phyloP scores from a whole-genome alignment of 768 basidiomycete species.

The Hortiboletus flavorubellus region DNA sequence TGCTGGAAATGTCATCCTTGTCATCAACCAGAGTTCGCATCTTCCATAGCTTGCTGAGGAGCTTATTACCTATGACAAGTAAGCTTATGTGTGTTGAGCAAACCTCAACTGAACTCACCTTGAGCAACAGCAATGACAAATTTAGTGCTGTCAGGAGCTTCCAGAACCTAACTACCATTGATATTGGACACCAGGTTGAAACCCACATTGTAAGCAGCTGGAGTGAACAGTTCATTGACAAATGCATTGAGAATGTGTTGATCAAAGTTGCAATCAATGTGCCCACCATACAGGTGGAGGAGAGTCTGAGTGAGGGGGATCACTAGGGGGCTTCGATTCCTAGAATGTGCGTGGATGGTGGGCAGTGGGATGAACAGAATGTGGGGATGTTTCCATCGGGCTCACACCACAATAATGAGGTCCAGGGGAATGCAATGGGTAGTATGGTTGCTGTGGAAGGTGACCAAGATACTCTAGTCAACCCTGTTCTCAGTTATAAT shows the following conservation, averaged over 20 bases:
- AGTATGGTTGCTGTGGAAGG: conserved; percentile 11
- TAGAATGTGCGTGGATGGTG: conserved; percentile 46
- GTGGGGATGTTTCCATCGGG: conserved; percentile 62
- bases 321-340: conserved; percentile 53
- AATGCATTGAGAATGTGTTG: conserved; percentile 91
- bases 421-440: conserved; percentile 35
- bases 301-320: conserved; percentile 28
- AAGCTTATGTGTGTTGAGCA: neutral
- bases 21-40: conserved; percentile 89
- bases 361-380: conserved; percentile 43
- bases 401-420: conserved; percentile 41
- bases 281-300: conserved; percentile 75
- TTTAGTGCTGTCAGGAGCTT: conserved; percentile 88
- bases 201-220: conserved; percentile 87
- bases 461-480: conserved; percentile 33
- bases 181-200: conserved; percentile 80
- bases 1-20: conserved; percentile 60
- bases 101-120: conserved; percentile 46
- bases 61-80: conserved; percentile 59
- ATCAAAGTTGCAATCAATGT: conserved; percentile 94
- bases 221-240: conserved; percentile 85
- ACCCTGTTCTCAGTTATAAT: conserved; percentile 54
- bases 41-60: conserved; percentile 85
- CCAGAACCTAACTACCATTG: conserved; percentile 53
- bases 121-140: conserved; percentile 88